These are phyloP conservation scores for Aspergillus diversus DNA, from an alignment of 495 filamentous ascomycete species.

Conservation along the genomic window DNA sequence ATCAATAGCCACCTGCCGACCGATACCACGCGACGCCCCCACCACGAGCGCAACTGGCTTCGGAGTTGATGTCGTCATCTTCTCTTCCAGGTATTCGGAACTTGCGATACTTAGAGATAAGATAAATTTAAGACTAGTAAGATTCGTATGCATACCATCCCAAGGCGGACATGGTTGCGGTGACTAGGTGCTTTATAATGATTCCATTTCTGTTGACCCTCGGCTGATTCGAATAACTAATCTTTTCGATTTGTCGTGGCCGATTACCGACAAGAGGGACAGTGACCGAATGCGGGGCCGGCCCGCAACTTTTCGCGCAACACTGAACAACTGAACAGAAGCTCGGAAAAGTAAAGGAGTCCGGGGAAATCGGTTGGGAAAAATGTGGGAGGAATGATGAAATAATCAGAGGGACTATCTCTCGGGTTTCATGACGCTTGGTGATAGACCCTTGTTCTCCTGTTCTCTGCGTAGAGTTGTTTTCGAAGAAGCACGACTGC, in stretches of 20 bases:
- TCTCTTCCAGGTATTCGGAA: neutral
- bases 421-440: no score
- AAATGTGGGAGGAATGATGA: no score
- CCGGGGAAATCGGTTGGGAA: no score
- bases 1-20: constrained; percentile 75
- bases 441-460: no score
- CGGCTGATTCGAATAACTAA: constrained; percentile 2
- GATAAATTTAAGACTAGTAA: neutral
- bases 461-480: no score
- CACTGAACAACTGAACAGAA: no score
- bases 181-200: neutral
- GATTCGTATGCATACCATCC: neutral
- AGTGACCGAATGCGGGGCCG: neutral
- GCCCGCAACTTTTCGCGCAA: neutral
- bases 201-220: neutral
- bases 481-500: no score
- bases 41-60: constrained; percentile 66
- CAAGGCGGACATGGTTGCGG: neutral
- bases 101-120: neutral
- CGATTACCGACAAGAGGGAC: neutral
- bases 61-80: constrained; percentile 21
- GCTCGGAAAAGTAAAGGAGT: no score
- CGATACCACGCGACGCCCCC: constrained; percentile 74
- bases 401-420: no score
- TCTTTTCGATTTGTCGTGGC: neutral